Evolutionary conservation across 2,329 filamentous ascomycete species (phyloP).

Genomic region (Bimuria novae-zelandiae): DNA sequence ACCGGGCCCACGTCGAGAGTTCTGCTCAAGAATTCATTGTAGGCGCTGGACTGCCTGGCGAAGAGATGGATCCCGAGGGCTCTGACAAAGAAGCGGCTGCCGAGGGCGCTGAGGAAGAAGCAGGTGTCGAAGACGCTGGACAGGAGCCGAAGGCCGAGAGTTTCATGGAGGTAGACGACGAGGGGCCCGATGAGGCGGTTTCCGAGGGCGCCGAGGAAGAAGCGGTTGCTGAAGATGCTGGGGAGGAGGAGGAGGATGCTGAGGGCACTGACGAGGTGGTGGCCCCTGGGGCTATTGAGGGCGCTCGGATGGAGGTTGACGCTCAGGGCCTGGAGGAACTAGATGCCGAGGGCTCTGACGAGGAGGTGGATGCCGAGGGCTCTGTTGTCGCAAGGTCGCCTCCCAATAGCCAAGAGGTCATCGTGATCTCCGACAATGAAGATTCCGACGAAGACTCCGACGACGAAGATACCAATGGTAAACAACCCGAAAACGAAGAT

Average conservation of each 20-base stretch:
- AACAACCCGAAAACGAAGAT: not conserved
- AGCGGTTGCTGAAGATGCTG: not conserved
- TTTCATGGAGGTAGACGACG: not conserved
- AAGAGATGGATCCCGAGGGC: not conserved
- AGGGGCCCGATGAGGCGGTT: too few relatives aligned
- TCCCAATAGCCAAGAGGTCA: slow-evolving; percentile 1
- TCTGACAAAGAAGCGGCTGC: not conserved
- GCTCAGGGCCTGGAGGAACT: not conserved
- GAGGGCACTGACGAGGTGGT: not conserved
- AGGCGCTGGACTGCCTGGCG: not conserved
- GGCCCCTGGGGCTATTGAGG: not conserved
- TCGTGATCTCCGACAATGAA: not conserved
- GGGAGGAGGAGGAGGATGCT: not conserved
- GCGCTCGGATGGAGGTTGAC: not conserved
- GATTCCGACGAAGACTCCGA: not conserved
- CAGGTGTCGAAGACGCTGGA: not conserved
- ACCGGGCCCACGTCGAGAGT: not conserved
- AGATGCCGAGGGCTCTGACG: not conserved
- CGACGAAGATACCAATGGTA: not conserved
- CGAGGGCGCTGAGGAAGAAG: not conserved
- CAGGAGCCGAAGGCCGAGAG: not conserved
- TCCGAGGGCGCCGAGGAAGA: not conserved
- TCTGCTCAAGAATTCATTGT: not conserved
- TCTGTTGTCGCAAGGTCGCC: not conserved
- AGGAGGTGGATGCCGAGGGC: not conserved